These are phyloP conservation scores for Alternaria sp. DNA, from an alignment of 2,329 filamentous ascomycete genomes.

Conservation along the genomic window DNA sequence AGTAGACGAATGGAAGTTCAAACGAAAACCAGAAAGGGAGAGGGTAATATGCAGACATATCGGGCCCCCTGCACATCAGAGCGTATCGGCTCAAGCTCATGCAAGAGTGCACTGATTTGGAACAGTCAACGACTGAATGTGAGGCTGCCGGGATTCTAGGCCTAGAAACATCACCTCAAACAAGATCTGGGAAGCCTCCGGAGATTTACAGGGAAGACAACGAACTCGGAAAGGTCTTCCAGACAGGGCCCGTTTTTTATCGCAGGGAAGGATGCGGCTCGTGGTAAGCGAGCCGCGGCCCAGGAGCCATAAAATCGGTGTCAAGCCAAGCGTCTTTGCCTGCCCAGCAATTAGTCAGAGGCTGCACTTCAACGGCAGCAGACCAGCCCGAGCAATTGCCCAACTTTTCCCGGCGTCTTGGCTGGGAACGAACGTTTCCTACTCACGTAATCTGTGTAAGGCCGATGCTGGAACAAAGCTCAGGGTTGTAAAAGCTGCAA, in stretches of 20 bases:
- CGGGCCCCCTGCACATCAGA: neutral
- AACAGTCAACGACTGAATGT: neutral
- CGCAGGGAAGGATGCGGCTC: conserved; percentile 8
- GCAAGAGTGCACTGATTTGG: conserved; percentile 6
- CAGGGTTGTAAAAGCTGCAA: neutral
- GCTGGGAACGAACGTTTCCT: neutral
- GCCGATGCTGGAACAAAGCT: neutral
- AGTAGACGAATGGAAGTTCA: neutral
- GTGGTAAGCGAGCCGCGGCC: neutral
- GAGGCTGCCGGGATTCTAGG: conserved; percentile 1
- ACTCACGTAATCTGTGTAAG: neutral
- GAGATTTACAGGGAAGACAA: conserved; percentile 9
- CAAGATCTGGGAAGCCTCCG: conserved; percentile 1
- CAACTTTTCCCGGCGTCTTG: neutral
- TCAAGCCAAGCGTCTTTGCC: neutral
- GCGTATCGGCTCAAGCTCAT: neutral
- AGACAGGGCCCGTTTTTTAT: conserved; percentile 3
- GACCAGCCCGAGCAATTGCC: neutral
- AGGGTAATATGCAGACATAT: conserved; percentile 13
- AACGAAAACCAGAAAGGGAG: neutral
- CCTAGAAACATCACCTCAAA: conserved; percentile 11
- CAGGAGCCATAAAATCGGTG: neutral
- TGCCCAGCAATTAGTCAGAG: neutral
- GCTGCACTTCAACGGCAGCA: neutral
- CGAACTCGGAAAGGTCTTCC: neutral